Percentiles rank a stretch among this genome's conserved stretches.
These are phyloP conservation scores for Cucurbita ficifolia DNA, from an alignment of 306 rosid genomes.

Conservation along the genomic window DNA sequence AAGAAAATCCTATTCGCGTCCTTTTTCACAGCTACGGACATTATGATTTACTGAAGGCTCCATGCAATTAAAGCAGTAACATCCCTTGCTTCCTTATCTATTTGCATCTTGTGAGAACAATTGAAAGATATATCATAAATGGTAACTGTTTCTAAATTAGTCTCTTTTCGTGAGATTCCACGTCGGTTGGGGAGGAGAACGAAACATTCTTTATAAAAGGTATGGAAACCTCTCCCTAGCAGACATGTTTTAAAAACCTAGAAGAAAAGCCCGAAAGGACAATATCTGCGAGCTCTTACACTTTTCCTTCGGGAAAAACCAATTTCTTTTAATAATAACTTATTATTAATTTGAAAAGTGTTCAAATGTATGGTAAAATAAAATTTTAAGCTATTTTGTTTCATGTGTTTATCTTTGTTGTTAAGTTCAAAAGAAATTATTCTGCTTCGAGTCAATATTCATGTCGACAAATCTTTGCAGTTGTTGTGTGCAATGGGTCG, in stretches of 20 bases:
- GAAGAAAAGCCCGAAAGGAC: no score
- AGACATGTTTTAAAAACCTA: no score
- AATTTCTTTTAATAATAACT: neutral
- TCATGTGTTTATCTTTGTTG: no score
- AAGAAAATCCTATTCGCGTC: constrained; percentile 49
- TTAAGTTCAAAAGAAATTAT: no score
- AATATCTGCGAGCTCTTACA: no score
- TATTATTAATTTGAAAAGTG: neutral
- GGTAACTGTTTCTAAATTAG: neutral
- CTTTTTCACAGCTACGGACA: constrained; percentile 69
- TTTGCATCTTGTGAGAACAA: neutral
- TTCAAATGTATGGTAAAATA: neutral
- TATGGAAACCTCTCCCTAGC: no score
- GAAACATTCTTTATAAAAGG: no score
- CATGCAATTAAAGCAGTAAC: neutral
- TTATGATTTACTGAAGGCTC: constrained; percentile 40
- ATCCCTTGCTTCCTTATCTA: neutral
- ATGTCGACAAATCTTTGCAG: no score
- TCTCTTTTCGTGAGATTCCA: neutral
- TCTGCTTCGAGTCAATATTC: no score
- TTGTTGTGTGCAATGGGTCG: no score
- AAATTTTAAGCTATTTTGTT: neutral
- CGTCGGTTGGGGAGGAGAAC: no score
- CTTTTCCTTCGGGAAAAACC: neutral
- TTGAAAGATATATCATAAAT: neutral